phyloP scores from a whole-genome alignment of 768 basidiomycete genomes.

The Lactarius akahatsu region DNA sequence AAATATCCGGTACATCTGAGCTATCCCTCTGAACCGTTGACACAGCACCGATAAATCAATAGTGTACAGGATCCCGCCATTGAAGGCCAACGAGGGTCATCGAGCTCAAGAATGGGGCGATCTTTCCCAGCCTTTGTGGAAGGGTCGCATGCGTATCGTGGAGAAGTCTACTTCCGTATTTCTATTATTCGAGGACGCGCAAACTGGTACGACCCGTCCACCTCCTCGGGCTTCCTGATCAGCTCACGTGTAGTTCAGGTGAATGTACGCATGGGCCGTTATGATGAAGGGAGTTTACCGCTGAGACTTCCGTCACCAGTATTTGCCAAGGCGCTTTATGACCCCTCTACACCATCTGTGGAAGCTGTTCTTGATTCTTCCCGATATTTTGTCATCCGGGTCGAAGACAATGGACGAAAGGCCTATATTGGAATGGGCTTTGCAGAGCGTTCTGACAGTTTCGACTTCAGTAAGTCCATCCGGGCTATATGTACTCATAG shows the following conservation, averaged over 20 bases:
- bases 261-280: conserved; percentile 54
- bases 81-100: conserved; percentile 85
- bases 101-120: conserved; percentile 94
- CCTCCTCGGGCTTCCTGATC: neutral
- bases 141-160: conserved; percentile 82
- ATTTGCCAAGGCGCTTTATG: conserved; percentile 86
- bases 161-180: conserved; percentile 69
- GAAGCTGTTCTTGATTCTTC: conserved; percentile 96
- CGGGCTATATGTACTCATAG: neutral
- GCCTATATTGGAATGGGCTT: conserved; percentile 96
- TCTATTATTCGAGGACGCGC: conserved; percentile 76
- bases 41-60: conserved; percentile 25
- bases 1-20: conserved; percentile 69
- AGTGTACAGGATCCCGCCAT: conserved; percentile 92
- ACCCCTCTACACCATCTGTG: conserved; percentile 75
- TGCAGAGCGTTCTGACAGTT: conserved; percentile 81
- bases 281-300: conserved; percentile 6
- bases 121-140: conserved; percentile 81
- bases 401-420: conserved; percentile 83
- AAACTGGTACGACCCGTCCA: conserved; percentile 55
- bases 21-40: conserved; percentile 22
- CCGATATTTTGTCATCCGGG: conserved; percentile 89
- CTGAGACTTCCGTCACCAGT: conserved; percentile 43
- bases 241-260: conserved; percentile 40
- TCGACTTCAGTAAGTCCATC: conserved; percentile 78